phyloP scores from a whole-genome alignment of 2,329 filamentous ascomycete genomes.

The Coleophoma eucalyptorum region DNA sequence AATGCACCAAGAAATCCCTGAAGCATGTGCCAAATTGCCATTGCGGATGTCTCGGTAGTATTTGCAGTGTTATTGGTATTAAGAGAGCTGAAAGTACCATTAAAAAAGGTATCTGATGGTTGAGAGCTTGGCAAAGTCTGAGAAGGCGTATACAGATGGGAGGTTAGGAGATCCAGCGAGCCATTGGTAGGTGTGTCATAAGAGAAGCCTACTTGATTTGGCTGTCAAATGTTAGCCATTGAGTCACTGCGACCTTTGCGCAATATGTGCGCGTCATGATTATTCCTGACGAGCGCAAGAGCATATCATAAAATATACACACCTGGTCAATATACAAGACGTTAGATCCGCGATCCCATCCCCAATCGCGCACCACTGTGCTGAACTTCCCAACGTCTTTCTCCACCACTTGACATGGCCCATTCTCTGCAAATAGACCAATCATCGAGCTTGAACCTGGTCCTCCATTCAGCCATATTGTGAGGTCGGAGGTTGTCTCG shows the following conservation, averaged over 20 bases:
- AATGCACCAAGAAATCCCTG: constrained; percentile 57
- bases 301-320: constrained; percentile 14
- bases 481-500: constrained; percentile 44
- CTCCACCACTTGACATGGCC: constrained; percentile 48
- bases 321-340: constrained; percentile 50
- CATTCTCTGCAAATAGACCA: constrained; percentile 59
- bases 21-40: constrained; percentile 54
- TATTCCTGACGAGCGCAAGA: constrained; percentile 25
- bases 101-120: constrained; percentile 37
- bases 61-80: constrained; percentile 40
- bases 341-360: constrained; percentile 60
- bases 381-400: constrained; percentile 43
- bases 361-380: constrained; percentile 57
- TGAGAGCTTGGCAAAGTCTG: constrained; percentile 24
- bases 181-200: constrained; percentile 62
- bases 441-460: constrained; percentile 63
- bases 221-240: constrained; percentile 43
- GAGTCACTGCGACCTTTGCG: too few relatives aligned
- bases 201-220: constrained; percentile 67
- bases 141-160: constrained; percentile 35
- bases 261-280: too few relatives aligned
- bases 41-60: constrained; percentile 47
- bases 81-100: constrained; percentile 62
- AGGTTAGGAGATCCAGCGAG: constrained; percentile 45
- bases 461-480: constrained; percentile 66